Conservation (phyloP, 1,139 yeast species). For the Blastobotrys aristatus region DNA sequence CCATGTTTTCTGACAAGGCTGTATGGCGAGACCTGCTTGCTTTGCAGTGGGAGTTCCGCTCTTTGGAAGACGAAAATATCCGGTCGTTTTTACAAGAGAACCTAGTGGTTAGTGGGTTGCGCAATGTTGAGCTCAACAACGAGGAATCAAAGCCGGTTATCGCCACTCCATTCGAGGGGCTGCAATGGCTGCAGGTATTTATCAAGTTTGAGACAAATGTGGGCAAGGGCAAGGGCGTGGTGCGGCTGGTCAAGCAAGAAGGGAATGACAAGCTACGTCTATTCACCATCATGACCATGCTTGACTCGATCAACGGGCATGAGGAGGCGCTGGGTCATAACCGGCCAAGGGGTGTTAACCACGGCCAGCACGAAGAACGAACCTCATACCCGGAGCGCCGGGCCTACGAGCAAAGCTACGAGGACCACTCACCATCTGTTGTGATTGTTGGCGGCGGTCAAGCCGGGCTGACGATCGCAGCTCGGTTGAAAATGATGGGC, state of each 20-base stretch:
- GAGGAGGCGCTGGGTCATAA: conserved; percentile 35
- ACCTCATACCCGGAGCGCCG: conserved; percentile 10
- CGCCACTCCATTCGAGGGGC: conserved; percentile 7
- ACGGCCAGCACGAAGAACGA: conserved; percentile 40
- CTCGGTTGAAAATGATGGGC: conserved; percentile 42
- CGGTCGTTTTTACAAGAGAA: neutral
- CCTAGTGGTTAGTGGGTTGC: conserved; percentile 1
- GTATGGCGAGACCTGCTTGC: conserved; percentile 25
- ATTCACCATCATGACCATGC: conserved; percentile 35
- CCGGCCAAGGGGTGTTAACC: conserved; percentile 37
- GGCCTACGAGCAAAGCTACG: conserved; percentile 19
- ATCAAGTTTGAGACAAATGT: conserved; percentile 32
- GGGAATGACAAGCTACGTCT: conserved; percentile 31
- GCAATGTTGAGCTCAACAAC: conserved; percentile 1
- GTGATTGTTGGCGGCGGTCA: conserved; percentile 45
- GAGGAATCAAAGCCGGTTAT: conserved; percentile 2
- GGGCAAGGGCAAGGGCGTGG: conserved; percentile 38
- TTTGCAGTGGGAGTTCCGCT: conserved; percentile 16
- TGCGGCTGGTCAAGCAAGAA: conserved; percentile 33
- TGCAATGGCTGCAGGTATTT: conserved; percentile 30
- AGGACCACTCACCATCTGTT: conserved; percentile 31
- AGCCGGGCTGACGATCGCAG: conserved; percentile 41
- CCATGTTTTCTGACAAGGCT: conserved; percentile 15
- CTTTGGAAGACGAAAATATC: conserved; percentile 2
- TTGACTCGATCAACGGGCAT: conserved; percentile 36